Evolutionary conservation across 1,284 basidiomycete species (phyloP).

Genomic region (Athelia sp.): DNA sequence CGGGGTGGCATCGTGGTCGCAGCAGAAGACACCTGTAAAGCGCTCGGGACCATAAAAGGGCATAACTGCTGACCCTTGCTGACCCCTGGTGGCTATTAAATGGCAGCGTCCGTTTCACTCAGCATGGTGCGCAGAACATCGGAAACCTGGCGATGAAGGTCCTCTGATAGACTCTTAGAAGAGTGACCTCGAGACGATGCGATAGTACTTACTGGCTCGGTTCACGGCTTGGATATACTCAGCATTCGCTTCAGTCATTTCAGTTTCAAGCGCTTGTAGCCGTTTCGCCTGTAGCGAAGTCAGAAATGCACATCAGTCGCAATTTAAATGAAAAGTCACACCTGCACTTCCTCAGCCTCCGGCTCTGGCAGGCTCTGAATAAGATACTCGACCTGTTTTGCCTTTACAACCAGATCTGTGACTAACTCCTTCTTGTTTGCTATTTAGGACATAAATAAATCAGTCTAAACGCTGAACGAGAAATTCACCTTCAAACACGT

Average conservation of each 20-base stretch:
- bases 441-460: constrained; percentile 19
- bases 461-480: neutral
- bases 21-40: too few species aligned
- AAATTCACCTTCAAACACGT: constrained; percentile 36
- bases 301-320: neutral
- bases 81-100: too few species aligned
- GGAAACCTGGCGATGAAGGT: constrained; percentile 55
- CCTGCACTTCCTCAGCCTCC: constrained; percentile 70
- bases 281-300: constrained; percentile 47
- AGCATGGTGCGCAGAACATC: constrained; percentile 57
- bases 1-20: too few species aligned
- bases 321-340: constrained; percentile 19
- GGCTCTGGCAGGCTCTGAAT: constrained; percentile 73
- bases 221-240: constrained; percentile 69
- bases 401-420: constrained; percentile 72
- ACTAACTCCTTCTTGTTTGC: constrained; percentile 79
- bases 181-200: constrained; percentile 1
- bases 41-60: too few species aligned
- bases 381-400: constrained; percentile 79
- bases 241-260: constrained; percentile 66
- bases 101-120: constrained; percentile 39
- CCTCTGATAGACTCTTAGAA: constrained; percentile 37
- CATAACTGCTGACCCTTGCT: too few species aligned
- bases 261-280: constrained; percentile 54
- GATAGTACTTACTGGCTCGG: constrained; percentile 58